Evolutionary conservation across 2,329 filamentous ascomycete genomes (phyloP).

Genomic region (Sordariomycetes sp.): DNA sequence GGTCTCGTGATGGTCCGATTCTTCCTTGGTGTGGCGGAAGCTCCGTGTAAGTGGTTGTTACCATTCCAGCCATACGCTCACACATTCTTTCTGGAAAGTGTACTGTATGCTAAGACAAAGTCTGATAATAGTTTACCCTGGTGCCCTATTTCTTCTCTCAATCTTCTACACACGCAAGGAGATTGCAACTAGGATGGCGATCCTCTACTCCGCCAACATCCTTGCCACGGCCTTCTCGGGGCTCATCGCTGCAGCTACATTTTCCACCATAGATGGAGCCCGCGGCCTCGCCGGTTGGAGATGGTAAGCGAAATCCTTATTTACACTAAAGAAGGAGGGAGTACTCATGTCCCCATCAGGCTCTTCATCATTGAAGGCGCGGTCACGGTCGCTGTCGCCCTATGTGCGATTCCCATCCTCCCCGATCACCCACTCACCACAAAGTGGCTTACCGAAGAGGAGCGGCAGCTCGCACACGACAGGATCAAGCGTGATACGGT

Average conservation of each 20-base stretch:
- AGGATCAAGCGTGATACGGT: constrained; percentile 31
- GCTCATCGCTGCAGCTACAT: constrained; percentile 51
- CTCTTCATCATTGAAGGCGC: constrained; percentile 59
- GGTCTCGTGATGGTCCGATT: constrained; percentile 23
- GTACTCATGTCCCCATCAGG: not conserved
- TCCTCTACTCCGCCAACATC: constrained; percentile 48
- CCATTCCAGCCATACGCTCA: too few species aligned
- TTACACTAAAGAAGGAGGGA: not conserved
- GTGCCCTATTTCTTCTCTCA: constrained; percentile 22
- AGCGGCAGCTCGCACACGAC: constrained; percentile 30
- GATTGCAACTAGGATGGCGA: constrained; percentile 48
- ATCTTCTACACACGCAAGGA: constrained; percentile 55
- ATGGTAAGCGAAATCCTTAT: constrained; percentile 25
- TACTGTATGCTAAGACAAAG: too few species aligned
- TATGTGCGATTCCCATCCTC: constrained; percentile 19
- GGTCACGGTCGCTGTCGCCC: constrained; percentile 21
- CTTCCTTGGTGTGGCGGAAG: constrained; percentile 26
- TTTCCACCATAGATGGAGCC: constrained; percentile 42
- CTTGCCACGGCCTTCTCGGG: constrained; percentile 60
- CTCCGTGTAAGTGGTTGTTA: not conserved
- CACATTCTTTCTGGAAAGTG: not conserved
- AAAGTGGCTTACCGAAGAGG: constrained; percentile 30
- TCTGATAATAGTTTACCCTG: constrained; percentile 23
- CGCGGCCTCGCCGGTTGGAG: constrained; percentile 51
- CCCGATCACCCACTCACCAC: constrained; percentile 35